phyloP scores from a whole-genome alignment of 1,284 basidiomycete species.

The Mycena citricolor region DNA sequence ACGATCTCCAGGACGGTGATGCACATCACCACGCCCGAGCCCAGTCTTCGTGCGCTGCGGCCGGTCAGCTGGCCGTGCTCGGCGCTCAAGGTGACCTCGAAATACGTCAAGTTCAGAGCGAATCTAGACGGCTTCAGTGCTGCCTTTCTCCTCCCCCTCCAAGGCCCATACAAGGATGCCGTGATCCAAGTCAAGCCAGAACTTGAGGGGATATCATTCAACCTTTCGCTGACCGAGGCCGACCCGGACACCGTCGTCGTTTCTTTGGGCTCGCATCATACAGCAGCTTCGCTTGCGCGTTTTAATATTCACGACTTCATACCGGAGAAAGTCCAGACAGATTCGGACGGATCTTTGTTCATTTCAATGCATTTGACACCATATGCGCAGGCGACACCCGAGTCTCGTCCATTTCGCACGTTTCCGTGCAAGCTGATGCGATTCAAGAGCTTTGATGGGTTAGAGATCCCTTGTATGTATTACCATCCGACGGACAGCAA shows the following conservation, averaged over 20 bases:
- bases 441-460: constrained; percentile 23
- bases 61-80: constrained; percentile 18
- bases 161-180: constrained; percentile 11
- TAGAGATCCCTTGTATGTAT: constrained; percentile 23
- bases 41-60: constrained; percentile 13
- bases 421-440: constrained; percentile 14
- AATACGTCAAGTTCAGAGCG: constrained; percentile 17
- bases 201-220: constrained; percentile 17
- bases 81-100: constrained; percentile 4
- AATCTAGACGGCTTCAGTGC: constrained; percentile 20
- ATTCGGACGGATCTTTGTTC: constrained; percentile 13
- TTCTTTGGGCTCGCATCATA: constrained; percentile 13
- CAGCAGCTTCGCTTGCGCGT: constrained; percentile 8
- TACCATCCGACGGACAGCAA: constrained; percentile 21
- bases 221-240: background rate
- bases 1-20: constrained; percentile 4
- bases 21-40: constrained; percentile 22
- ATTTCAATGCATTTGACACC: constrained; percentile 15
- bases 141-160: constrained; percentile 11
- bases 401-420: constrained; percentile 13
- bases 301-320: constrained; percentile 13
- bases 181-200: constrained; percentile 20
- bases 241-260: constrained; percentile 15
- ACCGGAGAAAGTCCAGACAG: constrained; percentile 9
- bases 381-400: constrained; percentile 19